Base-by-base conservation (phyloP, 192 early-diverging fungal genomes). In the Coemansia sp. region DNA sequence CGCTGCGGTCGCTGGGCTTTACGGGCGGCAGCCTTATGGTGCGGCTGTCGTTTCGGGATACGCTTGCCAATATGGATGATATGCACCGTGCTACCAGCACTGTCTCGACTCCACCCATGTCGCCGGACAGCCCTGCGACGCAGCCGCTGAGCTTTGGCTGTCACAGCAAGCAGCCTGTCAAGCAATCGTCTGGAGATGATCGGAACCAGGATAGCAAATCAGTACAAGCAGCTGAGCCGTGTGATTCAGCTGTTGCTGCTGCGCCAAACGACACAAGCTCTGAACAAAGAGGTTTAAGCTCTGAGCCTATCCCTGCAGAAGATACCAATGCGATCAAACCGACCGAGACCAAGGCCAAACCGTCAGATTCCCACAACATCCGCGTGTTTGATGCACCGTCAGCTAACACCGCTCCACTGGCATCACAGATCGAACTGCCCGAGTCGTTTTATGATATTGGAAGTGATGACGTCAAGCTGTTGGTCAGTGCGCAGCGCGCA, bases 381-480 rank as follows among this genome's bases (percentile, higher is more conserved):
- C 68, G 63, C 21, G 80, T 91, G 3, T 90, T 82, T 66, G 67
- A 67, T 11, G 81, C 85, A 0, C 87, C 86, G 43, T 43, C 84
- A 2, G 67, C 76, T 7, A 66, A 67, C 12, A 25, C 75, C 0
- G 58, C 62, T 0, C 56, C 76, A 3, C 61, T 73, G 9, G 66
- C 73, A 5, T 71, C 74, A 23, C 77, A 69, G 8, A 41, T 92
- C 58, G 88, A 90, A 19, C 75, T 95, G 11, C 94, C 95, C 1
- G 93, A 92, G 25, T 88, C 92, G 21, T 96, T 95, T 72, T 98
- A 93, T 81, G 84, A 90, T 7, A 49, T 15, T 17, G 74, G 85
- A 0, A 43, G 86, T 5, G 73, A 83, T 54, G 94, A 98, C 66
- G 73, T 95, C 49, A 81, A 86, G 57, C 65, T 84, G 22, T 60